Percentiles rank a stretch among this genome's conserved stretches.
These are phyloP conservation scores for Dalbergia cultrata DNA, from an alignment of 306 rosid genomes.

Conservation along the genomic window DNA sequence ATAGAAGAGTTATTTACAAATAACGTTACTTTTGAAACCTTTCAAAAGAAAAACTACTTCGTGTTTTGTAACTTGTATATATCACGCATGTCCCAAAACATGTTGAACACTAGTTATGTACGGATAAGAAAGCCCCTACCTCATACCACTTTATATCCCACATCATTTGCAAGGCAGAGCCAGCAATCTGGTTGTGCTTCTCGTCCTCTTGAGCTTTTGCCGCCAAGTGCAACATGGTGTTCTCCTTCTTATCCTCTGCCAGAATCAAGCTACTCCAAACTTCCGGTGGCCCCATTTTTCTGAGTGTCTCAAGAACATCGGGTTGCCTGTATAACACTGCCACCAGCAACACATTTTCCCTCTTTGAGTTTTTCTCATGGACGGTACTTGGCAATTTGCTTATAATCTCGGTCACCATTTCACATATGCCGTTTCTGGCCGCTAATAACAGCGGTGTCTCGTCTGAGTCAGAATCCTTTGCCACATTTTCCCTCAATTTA, in stretches of 20 bases:
- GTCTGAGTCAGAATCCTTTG: background rate
- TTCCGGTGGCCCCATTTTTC: background rate
- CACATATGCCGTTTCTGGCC: slow-evolving; percentile 47
- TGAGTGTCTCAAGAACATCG: slow-evolving; percentile 30
- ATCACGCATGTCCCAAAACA: too few relatives aligned
- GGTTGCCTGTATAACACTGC: slow-evolving; percentile 46
- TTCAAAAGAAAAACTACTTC: too few relatives aligned
- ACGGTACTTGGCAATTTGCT: slow-evolving; percentile 15
- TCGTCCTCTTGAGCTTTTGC: slow-evolving; percentile 3
- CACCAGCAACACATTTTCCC: slow-evolving; percentile 47
- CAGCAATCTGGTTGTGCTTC: slow-evolving; percentile 48
- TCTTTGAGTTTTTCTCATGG: slow-evolving; percentile 35
- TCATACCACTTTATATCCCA: slow-evolving; percentile 62
- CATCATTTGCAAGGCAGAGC: slow-evolving; percentile 58
- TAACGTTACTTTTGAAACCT: too few relatives aligned
- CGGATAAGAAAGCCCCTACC: slow-evolving; percentile 25
- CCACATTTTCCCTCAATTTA: slow-evolving; percentile 32
- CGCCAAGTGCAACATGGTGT: slow-evolving; percentile 48
- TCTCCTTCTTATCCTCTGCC: slow-evolving; percentile 11
- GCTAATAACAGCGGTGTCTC: slow-evolving; percentile 47
- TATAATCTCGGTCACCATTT: slow-evolving; percentile 44
- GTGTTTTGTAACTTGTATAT: too few relatives aligned
- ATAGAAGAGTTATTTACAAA: too few relatives aligned
- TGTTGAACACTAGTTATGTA: too few relatives aligned
- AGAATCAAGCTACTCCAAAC: slow-evolving; percentile 35